phyloP scores from a whole-genome alignment of 441 rosid genomes.

The Sinapis alba region DNA sequence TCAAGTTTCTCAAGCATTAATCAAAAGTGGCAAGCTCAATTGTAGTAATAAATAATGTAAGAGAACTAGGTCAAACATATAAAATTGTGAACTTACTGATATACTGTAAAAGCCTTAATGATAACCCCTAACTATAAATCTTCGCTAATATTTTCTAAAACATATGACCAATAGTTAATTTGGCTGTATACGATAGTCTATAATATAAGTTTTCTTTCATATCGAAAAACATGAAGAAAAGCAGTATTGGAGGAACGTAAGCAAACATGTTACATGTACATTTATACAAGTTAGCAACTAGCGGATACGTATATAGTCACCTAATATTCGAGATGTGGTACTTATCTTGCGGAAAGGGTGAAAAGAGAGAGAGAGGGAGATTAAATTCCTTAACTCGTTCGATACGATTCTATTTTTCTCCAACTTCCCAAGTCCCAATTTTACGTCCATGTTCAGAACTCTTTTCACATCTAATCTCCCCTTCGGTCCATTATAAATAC shows the following conservation, averaged over 20 bases:
- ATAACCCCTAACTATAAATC: neutral
- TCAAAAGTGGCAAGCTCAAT: neutral
- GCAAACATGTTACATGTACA: neutral
- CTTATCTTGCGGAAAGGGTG: neutral
- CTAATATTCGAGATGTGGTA: conserved; percentile 8
- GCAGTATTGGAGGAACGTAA: neutral
- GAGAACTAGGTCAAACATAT: neutral
- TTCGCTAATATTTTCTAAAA: neutral
- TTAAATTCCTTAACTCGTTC: conserved; percentile 20
- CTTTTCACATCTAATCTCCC: neutral
- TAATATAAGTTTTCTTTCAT: neutral
- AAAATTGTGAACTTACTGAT: neutral
- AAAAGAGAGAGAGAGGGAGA: neutral
- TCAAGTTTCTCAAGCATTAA: neutral
- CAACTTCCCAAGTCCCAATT: neutral
- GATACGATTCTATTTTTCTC: conserved; percentile 13
- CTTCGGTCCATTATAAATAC: conserved; percentile 11
- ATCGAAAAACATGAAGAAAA: neutral
- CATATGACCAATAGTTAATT: neutral
- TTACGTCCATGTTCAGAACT: conserved; percentile 24
- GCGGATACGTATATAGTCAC: neutral
- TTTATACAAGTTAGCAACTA: neutral
- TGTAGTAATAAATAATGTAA: too few relatives aligned
- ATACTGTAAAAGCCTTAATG: neutral
- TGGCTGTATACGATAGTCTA: neutral